Evolutionary conservation across 768 basidiomycete genomes (phyloP).

Genomic region (Tulasnella calospora): DNA sequence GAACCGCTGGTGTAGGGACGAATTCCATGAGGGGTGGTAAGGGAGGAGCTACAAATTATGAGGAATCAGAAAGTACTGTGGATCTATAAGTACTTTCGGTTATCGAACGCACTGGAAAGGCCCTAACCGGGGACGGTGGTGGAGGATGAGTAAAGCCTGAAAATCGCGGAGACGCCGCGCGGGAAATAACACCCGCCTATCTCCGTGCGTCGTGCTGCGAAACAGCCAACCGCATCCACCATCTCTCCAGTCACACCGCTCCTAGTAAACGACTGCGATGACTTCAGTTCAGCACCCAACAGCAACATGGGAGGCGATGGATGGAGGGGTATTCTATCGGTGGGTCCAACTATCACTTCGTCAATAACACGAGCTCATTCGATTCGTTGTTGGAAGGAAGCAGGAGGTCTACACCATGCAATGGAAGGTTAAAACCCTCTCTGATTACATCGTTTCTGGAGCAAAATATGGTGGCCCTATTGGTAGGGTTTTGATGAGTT

Average conservation of each 20-base stretch:
- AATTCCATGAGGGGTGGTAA: conserved; percentile 59
- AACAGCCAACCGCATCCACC: background rate
- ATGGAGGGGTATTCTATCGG: conserved; percentile 81
- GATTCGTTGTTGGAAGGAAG: conserved; percentile 36
- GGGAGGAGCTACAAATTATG: background rate
- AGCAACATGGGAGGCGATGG: conserved; percentile 85
- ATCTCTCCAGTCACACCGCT: background rate
- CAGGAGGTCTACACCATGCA: conserved; percentile 78
- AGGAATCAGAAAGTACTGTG: background rate
- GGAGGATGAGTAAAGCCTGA: conserved; percentile 25
- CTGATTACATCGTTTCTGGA: conserved; percentile 73
- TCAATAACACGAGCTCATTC: background rate
- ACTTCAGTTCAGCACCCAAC: conserved; percentile 53
- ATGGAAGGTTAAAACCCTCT: conserved; percentile 70
- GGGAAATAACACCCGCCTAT: background rate
- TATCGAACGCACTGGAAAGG: conserved; percentile 4
- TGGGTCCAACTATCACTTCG: conserved; percentile 14
- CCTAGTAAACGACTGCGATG: conserved; percentile 1
- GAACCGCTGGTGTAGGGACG: conserved; percentile 64
- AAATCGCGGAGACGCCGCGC: conserved; percentile 13
- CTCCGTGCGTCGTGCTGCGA: background rate
- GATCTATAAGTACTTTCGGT: background rate
- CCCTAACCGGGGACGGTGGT: background rate
- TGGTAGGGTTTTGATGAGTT: conserved; percentile 47
- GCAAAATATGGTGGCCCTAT: conserved; percentile 86